A percentile compares a stretch with the other conserved stretches of the same genome.
Conservation (phyloP, 177 flowering plant species). For the Tripterygium wilfordii region DNA sequence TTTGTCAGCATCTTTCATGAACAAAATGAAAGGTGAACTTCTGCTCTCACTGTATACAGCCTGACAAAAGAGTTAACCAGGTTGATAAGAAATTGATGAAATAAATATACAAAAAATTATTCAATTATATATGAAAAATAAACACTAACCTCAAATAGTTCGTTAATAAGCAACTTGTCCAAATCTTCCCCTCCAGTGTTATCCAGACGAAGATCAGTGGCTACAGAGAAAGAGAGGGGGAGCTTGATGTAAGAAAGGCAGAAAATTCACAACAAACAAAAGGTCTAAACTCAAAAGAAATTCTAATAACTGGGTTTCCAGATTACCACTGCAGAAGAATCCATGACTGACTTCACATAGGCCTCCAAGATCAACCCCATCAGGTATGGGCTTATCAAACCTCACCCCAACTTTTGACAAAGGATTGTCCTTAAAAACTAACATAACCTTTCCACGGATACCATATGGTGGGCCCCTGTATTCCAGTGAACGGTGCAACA, state of each 20-base stretch:
- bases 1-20: conserved; percentile 85
- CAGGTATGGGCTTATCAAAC: conserved; percentile 73
- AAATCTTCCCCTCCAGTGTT: conserved; percentile 52
- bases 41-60: conserved; percentile 59
- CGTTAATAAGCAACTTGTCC: conserved; percentile 65
- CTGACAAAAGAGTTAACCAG: conserved; percentile 27
- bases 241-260: conserved; percentile 1
- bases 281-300: too few relatives aligned
- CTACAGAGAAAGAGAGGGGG: conserved; percentile 41
- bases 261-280: too few relatives aligned
- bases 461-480: conserved; percentile 76
- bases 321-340: conserved; percentile 77
- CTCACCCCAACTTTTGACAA: conserved; percentile 73
- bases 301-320: too few relatives aligned
- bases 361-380: conserved; percentile 87
- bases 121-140: background rate
- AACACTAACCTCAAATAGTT: conserved; percentile 69
- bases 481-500: conserved; percentile 4
- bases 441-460: conserved; percentile 62
- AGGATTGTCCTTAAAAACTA: conserved; percentile 74
- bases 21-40: conserved; percentile 68
- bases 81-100: too few relatives aligned
- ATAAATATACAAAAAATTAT: too few relatives aligned
- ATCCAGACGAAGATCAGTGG: conserved; percentile 68
- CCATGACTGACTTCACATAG: conserved; percentile 68